Conservation (phyloP, 441 rosid species). For the Pelargonium citronellum region DNA sequence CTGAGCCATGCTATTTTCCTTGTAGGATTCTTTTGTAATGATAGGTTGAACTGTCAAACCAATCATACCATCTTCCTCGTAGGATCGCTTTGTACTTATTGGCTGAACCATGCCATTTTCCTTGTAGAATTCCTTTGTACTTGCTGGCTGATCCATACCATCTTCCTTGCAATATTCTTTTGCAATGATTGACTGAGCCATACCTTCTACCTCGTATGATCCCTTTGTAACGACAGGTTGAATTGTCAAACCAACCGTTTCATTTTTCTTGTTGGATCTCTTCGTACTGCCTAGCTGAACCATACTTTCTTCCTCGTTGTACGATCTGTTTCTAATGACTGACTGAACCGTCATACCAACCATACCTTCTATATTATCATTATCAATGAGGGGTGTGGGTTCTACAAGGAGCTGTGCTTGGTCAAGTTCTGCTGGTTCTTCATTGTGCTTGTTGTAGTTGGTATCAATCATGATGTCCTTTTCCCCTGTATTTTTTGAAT, state of each 20-base stretch:
- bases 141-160: too few relatives aligned
- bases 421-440: constrained; percentile 4
- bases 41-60: too few relatives aligned
- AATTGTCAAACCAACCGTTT: not conserved
- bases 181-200: too few relatives aligned
- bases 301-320: not conserved
- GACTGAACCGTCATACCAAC: not conserved
- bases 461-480: constrained; percentile 44
- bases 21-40: too few relatives aligned
- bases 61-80: too few relatives aligned
- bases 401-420: constrained; percentile 12
- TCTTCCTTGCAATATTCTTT: too few relatives aligned
- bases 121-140: too few relatives aligned
- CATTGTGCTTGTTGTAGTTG: constrained; percentile 13
- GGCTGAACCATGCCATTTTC: too few relatives aligned
- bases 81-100: too few relatives aligned
- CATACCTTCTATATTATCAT: not conserved
- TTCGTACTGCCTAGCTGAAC: not conserved
- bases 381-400: not conserved
- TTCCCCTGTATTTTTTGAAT: constrained; percentile 25
- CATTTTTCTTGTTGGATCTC: not conserved
- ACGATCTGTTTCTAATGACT: not conserved
- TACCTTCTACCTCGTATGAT: constrained; percentile 35
- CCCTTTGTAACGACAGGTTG: constrained; percentile 6
- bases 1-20: too few relatives aligned